Evolutionary conservation across 2,329 filamentous ascomycete species (phyloP).

Genomic region (Chaetomium sp.): DNA sequence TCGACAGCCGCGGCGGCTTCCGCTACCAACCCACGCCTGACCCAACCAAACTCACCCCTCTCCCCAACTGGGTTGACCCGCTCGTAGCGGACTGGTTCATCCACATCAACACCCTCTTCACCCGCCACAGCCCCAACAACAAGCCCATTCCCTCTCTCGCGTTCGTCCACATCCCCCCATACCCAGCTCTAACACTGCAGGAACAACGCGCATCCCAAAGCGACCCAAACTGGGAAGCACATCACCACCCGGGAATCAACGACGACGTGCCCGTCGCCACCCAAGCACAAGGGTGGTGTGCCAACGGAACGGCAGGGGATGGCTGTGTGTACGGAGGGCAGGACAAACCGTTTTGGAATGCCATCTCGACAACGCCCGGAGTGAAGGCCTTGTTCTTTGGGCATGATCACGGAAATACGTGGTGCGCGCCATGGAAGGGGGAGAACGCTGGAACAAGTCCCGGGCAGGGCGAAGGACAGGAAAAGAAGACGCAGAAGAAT

Average conservation of each 20-base stretch:
- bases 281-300: constrained; percentile 31
- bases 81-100: constrained; percentile 41
- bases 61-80: constrained; percentile 38
- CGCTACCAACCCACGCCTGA: constrained; percentile 27
- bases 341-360: constrained; percentile 52
- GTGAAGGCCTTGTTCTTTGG: constrained; percentile 49
- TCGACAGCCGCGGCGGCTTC: constrained; percentile 49
- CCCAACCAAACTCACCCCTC: constrained; percentile 17
- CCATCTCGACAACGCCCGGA: constrained; percentile 42
- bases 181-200: constrained; percentile 28
- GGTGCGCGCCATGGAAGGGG: constrained; percentile 38
- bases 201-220: constrained; percentile 23
- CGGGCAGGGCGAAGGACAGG: not conserved
- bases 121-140: constrained; percentile 24
- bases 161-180: constrained; percentile 44
- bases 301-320: constrained; percentile 18
- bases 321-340: constrained; percentile 34
- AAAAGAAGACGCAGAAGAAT: constrained; percentile 22
- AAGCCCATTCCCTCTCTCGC: constrained; percentile 38
- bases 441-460: constrained; percentile 9
- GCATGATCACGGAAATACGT: constrained; percentile 53
- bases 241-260: constrained; percentile 31
- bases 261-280: constrained; percentile 27
- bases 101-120: constrained; percentile 30
- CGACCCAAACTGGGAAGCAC: not conserved